phyloP scores from a whole-genome alignment of 2,329 filamentous ascomycete species.

The Pseudonectria buxi region DNA sequence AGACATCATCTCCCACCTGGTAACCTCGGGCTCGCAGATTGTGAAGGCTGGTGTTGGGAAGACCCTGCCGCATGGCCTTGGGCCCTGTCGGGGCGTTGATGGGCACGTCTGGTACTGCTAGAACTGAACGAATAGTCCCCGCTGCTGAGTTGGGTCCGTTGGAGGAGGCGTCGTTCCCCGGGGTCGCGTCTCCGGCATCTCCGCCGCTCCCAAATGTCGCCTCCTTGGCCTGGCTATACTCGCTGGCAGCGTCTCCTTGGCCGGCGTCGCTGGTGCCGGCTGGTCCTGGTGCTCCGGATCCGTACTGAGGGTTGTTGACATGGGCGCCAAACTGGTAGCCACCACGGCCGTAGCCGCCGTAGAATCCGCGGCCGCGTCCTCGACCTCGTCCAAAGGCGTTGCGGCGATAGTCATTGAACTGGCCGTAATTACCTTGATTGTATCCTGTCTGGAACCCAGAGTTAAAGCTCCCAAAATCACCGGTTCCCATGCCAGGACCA shows the following conservation, averaged over 20 bases:
- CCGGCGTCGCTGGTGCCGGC: conserved; percentile 2
- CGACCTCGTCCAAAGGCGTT: conserved; percentile 61
- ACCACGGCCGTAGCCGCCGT: conserved; percentile 49
- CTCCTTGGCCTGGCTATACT: conserved; percentile 2
- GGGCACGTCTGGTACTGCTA: conserved; percentile 38
- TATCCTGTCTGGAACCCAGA: conserved; percentile 70
- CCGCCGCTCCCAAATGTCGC: conserved; percentile 6
- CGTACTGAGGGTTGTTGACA: conserved; percentile 29
- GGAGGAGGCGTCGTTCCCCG: conserved; percentile 14
- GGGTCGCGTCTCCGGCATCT: conserved; percentile 13
- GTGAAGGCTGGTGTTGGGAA: conserved; percentile 73
- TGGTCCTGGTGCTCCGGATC: conserved; percentile 13
- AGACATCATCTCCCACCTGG: conserved; percentile 36
- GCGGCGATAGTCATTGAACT: conserved; percentile 72
- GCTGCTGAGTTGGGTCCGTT: conserved; percentile 13
- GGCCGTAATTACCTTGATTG: conserved; percentile 79
- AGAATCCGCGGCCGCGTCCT: conserved; percentile 59
- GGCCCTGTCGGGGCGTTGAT: conserved; percentile 83
- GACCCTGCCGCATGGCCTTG: conserved; percentile 86
- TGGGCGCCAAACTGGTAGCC: conserved; percentile 41
- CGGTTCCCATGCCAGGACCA: conserved; percentile 72
- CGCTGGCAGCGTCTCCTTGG: not conserved
- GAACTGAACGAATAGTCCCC: conserved; percentile 26
- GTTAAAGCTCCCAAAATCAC: conserved; percentile 76
- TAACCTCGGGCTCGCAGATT: conserved; percentile 52